Evolutionary conservation across 352 stramenopile species (phyloP).

Genomic region (Globisporangium rhizosaccharum): DNA sequence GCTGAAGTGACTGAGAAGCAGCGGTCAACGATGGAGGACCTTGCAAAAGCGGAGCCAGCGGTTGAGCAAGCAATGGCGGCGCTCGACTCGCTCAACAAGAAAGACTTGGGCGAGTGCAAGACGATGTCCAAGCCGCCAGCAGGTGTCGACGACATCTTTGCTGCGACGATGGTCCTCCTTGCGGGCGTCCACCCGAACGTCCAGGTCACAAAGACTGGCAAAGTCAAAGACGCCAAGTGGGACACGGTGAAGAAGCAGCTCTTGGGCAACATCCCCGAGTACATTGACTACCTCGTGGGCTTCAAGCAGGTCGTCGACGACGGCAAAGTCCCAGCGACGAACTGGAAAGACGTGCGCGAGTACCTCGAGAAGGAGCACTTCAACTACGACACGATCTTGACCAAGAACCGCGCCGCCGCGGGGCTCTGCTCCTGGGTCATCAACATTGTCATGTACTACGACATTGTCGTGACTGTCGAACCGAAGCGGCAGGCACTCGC

Average conservation of each 20-base stretch:
- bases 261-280: constrained; percentile 93
- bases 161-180: constrained; percentile 90
- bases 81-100: constrained; percentile 95
- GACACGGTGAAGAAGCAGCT: constrained; percentile 94
- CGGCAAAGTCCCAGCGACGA: constrained; percentile 85
- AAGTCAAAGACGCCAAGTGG: constrained; percentile 95
- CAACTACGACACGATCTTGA: constrained; percentile 92
- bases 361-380: constrained; percentile 94
- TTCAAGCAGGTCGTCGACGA: constrained; percentile 95
- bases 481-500: constrained; percentile 91
- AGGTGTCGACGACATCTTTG: constrained; percentile 95
- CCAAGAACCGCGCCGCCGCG: constrained; percentile 93
- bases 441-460: constrained; percentile 97
- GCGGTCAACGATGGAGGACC: constrained; percentile 80
- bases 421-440: constrained; percentile 93
- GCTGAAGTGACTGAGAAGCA: constrained; percentile 93
- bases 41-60: constrained; percentile 93
- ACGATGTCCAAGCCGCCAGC: constrained; percentile 94
- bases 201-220: constrained; percentile 91
- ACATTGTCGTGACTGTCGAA: constrained; percentile 94
- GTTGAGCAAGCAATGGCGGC: constrained; percentile 95
- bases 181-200: constrained; percentile 93
- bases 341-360: constrained; percentile 94
- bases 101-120: constrained; percentile 95
- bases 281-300: constrained; percentile 92